Evolutionary conservation across 2,329 filamentous ascomycete species (phyloP).

Genomic region (Thielaviopsis ethacetica): DNA sequence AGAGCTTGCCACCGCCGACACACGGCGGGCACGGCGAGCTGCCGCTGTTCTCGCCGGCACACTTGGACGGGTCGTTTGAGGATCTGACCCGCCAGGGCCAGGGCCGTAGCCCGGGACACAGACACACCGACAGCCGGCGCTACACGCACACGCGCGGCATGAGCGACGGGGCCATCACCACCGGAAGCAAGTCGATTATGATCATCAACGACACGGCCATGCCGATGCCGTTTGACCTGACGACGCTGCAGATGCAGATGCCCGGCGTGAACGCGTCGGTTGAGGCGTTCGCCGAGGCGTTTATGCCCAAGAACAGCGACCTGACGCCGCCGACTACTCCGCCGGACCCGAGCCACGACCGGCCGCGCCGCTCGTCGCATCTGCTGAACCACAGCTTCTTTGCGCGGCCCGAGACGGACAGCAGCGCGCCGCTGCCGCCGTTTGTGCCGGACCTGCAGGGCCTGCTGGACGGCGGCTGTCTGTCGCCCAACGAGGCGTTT

Average conservation of each 20-base stretch:
- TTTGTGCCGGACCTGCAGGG: constrained; percentile 29
- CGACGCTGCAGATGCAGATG: constrained; percentile 34
- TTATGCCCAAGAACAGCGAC: constrained; percentile 31
- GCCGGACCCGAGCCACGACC: constrained; percentile 27
- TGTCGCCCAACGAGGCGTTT: constrained; percentile 10
- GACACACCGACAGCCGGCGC: background rate
- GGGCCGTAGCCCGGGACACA: no score
- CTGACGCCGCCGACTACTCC: constrained; percentile 47
- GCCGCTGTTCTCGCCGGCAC: constrained; percentile 7
- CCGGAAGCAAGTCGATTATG: constrained; percentile 77
- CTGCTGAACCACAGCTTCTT: constrained; percentile 30
- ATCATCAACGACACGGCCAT: constrained; percentile 55
- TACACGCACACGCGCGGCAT: constrained; percentile 21
- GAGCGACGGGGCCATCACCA: constrained; percentile 47
- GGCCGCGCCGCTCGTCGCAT: constrained; percentile 38
- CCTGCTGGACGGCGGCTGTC: constrained; percentile 8
- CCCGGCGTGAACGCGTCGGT: constrained; percentile 28
- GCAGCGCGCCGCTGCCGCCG: constrained; percentile 27
- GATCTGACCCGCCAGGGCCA: constrained; percentile 22
- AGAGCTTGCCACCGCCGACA: background rate
- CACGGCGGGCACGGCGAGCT: background rate
- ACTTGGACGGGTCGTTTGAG: constrained; percentile 27
- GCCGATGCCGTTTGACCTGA: constrained; percentile 27
- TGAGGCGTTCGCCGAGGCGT: constrained; percentile 37
- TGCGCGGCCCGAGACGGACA: constrained; percentile 4